These are phyloP conservation scores for Piper longum DNA, from an alignment of 164 flowering plant species.

Conservation along the genomic window DNA sequence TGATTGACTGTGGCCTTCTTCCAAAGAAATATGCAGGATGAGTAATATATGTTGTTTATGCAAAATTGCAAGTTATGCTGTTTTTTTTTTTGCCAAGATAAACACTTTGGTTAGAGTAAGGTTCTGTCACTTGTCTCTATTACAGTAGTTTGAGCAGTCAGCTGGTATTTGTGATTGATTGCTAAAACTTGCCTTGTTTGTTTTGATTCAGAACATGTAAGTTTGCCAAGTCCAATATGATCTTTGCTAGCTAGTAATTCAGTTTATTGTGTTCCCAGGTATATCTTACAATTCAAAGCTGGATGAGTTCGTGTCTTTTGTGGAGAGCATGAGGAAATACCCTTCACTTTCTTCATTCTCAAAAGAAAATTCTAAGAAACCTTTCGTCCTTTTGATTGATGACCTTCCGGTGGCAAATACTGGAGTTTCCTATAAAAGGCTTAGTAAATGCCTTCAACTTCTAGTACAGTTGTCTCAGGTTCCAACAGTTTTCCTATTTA, in stretches of 20 bases:
- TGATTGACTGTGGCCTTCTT: too few relatives aligned
- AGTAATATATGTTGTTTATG: too few relatives aligned
- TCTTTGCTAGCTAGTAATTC: not conserved
- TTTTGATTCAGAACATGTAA: not conserved
- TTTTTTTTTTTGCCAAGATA: too few relatives aligned
- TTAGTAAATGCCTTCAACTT: slow-evolving; percentile 1
- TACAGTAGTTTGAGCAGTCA: not conserved
- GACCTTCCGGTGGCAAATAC: not conserved
- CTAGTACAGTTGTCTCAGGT: not conserved
- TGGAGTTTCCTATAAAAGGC: slow-evolving; percentile 11
- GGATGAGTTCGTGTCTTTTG: slow-evolving; percentile 80
- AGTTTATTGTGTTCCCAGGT: slow-evolving; percentile 25
- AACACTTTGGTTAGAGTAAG: not conserved
- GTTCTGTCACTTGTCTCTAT: not conserved
- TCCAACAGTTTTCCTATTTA: not conserved
- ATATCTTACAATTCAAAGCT: slow-evolving; percentile 65
- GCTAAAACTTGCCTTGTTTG: not conserved
- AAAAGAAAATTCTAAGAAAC: slow-evolving; percentile 16
- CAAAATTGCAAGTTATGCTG: too few relatives aligned
- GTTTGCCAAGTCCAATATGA: not conserved
- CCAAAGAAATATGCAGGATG: too few relatives aligned
- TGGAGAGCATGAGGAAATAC: slow-evolving; percentile 69
- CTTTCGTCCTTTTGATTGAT: not conserved
- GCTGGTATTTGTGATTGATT: not conserved
- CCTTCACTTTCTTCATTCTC: slow-evolving; percentile 31